These are phyloP conservation scores for Cystobasidium tubakii DNA, from an alignment of 768 basidiomycete genomes.

Conservation along the genomic window DNA sequence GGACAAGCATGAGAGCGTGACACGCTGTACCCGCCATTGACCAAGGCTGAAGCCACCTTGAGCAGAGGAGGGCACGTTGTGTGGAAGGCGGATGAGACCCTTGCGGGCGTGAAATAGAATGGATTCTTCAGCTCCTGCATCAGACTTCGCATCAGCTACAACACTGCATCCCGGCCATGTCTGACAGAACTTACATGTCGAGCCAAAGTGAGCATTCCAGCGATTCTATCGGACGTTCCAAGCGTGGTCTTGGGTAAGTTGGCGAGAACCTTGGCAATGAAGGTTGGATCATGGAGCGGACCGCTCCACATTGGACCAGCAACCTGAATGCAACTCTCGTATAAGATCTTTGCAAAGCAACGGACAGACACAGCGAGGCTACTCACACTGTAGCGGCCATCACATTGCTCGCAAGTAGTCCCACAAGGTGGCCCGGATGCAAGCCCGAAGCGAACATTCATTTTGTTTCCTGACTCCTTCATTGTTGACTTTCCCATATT, in stretches of 20 bases:
- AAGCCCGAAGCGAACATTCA: constrained; percentile 64
- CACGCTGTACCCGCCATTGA: constrained; percentile 74
- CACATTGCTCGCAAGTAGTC: constrained; percentile 74
- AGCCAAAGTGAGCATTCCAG: constrained; percentile 88
- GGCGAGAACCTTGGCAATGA: constrained; percentile 69
- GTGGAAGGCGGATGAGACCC: constrained; percentile 73
- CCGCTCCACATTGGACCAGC: constrained; percentile 93
- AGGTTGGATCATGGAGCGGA: constrained; percentile 69
- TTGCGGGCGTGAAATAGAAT: constrained; percentile 83
- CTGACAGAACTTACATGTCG: constrained; percentile 63
- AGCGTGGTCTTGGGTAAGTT: constrained; percentile 55
- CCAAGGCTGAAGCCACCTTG: constrained; percentile 72
- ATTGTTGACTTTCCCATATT: constrained; percentile 67
- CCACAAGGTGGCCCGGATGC: constrained; percentile 60
- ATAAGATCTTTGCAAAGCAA: no score
- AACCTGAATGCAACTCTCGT: background rate
- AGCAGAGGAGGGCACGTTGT: constrained; percentile 68
- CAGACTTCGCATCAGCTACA: background rate
- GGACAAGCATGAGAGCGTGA: constrained; percentile 85
- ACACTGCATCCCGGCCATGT: background rate
- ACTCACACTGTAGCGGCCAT: constrained; percentile 66
- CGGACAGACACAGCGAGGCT: no score
- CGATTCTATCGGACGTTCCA: constrained; percentile 76
- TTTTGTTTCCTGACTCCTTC: constrained; percentile 33
- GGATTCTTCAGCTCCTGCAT: constrained; percentile 70